Evolutionary conservation across 495 filamentous ascomycete species (phyloP).

Genomic region (Neurospora africana): DNA sequence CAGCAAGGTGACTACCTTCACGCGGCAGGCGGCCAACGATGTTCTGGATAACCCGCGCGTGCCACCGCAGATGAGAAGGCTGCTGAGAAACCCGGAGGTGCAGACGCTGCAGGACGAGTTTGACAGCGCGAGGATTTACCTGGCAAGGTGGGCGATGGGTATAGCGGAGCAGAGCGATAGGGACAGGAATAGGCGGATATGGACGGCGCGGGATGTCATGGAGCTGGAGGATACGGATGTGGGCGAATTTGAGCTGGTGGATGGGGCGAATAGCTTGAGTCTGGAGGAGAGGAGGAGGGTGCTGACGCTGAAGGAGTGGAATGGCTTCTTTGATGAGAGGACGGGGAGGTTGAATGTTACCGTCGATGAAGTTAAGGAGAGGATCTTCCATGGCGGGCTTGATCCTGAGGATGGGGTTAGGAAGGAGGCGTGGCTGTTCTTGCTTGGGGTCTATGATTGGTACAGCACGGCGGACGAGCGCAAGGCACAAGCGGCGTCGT

Average conservation of each 20-base stretch:
- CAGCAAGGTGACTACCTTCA: constrained; percentile 93
- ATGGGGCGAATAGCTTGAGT: constrained; percentile 62
- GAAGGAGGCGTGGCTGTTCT: constrained; percentile 93
- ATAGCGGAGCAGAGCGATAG: constrained; percentile 92
- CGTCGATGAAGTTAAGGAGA: constrained; percentile 84
- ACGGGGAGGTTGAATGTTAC: constrained; percentile 69
- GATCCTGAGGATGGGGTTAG: constrained; percentile 81
- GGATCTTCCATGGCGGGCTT: constrained; percentile 90
- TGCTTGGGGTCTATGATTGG: constrained; percentile 88
- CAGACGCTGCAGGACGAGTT: constrained; percentile 94
- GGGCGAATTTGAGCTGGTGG: constrained; percentile 90
- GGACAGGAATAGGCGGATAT: constrained; percentile 74
- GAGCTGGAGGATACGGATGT: constrained; percentile 90
- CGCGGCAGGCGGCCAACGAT: constrained; percentile 80
- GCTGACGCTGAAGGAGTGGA: constrained; percentile 78
- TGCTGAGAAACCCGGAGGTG: constrained; percentile 89
- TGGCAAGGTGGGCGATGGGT: constrained; percentile 96
- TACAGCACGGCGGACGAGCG: constrained; percentile 73
- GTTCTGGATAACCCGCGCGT: constrained; percentile 80
- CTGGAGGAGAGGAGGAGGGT: constrained; percentile 65
- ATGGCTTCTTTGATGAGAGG: constrained; percentile 63
- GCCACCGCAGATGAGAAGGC: constrained; percentile 71
- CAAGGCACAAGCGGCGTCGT: constrained; percentile 66
- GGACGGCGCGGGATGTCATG: constrained; percentile 84
- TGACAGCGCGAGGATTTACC: constrained; percentile 85